Evolutionary conservation across 2,329 filamentous ascomycete genomes (phyloP), one percentile per base, ranked within the genome.

Genomic region (Lecanicillium sp.): DNA sequence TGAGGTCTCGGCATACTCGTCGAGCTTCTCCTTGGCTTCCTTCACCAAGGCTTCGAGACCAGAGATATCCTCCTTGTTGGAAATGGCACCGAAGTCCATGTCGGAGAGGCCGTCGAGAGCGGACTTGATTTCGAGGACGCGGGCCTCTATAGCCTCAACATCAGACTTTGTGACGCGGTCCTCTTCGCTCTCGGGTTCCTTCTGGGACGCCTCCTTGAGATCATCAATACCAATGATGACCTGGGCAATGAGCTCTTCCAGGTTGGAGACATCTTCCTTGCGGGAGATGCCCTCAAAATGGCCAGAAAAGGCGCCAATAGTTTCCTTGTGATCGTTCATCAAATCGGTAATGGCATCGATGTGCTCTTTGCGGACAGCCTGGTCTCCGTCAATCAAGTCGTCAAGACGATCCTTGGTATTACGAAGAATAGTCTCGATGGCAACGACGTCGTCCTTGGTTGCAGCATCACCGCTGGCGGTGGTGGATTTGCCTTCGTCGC

Each of bases 381-480:
- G 81, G 27, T 90, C 85, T 3, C 81, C 77, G 43, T 90, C 79
- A 42, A 95, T 78, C 17, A 81, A 64, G 51, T 95, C 90, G 50
- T 96, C 91, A 9, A 97, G 72, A 39, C 87, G 87, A 5, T 84
- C 82, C 63, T 96, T 96, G 26, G 90, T 90, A 62, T 95, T 95
- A 35, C 86, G 82, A 11, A 97, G 75, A 41, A 97, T 82, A 0
- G 86, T 94, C 65, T 96, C 91, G 50, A 97, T 90, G 10, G 89
- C 89, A 52, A 91, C 82, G 0, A 90, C 87, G 57, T 97, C 90
- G 55, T 95, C 89, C 61, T 87, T 69, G 62, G 55, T 73, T 57
- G 56, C 74, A 59, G 51, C 69, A 49, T 74, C 68, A 5, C 58
- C 56, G 12, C 49, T 55, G 10, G 52, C 51, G 8, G 51, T 48